phyloP scores from a whole-genome alignment of 169 alveolate genomes.

The Miamiensis avidus region DNA sequence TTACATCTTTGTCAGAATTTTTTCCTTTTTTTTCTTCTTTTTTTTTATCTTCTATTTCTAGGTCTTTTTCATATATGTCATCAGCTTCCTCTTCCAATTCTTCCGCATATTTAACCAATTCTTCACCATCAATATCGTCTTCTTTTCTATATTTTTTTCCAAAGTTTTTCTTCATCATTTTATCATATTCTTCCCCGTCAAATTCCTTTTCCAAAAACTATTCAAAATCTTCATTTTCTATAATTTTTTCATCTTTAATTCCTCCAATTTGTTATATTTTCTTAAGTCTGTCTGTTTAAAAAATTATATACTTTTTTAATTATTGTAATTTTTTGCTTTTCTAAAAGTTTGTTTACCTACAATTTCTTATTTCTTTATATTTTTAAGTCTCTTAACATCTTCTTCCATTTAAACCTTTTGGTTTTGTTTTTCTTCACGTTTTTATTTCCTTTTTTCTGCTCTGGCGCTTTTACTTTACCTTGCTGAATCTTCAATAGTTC shows the following conservation, averaged over 20 bases:
- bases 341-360: neutral
- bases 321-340: too few relatives aligned
- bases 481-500: slow-evolving; percentile 42
- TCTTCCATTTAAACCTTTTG: slow-evolving; percentile 65
- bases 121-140: slow-evolving; percentile 24
- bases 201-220: slow-evolving; percentile 33
- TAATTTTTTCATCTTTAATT: slow-evolving; percentile 12
- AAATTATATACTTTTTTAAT: too few relatives aligned
- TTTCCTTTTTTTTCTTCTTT: slow-evolving; percentile 17
- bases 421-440: slow-evolving; percentile 67
- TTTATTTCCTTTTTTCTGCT: slow-evolving; percentile 59
- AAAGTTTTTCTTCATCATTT: slow-evolving; percentile 16
- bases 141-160: slow-evolving; percentile 32
- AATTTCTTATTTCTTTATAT: slow-evolving; percentile 36
- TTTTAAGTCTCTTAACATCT: slow-evolving; percentile 32
- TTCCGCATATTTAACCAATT: slow-evolving; percentile 27
- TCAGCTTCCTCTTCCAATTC: slow-evolving; percentile 13
- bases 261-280: slow-evolving; percentile 39
- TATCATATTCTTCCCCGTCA: slow-evolving; percentile 29
- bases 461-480: slow-evolving; percentile 65
- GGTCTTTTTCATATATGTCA: neutral
- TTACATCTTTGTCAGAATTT: slow-evolving; percentile 44
- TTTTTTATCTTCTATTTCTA: neutral
- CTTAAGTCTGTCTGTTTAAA: slow-evolving; percentile 4
- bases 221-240: slow-evolving; percentile 4